Conservation (phyloP, 75 land plant species). For the Cryptomeria japonica region DNA sequence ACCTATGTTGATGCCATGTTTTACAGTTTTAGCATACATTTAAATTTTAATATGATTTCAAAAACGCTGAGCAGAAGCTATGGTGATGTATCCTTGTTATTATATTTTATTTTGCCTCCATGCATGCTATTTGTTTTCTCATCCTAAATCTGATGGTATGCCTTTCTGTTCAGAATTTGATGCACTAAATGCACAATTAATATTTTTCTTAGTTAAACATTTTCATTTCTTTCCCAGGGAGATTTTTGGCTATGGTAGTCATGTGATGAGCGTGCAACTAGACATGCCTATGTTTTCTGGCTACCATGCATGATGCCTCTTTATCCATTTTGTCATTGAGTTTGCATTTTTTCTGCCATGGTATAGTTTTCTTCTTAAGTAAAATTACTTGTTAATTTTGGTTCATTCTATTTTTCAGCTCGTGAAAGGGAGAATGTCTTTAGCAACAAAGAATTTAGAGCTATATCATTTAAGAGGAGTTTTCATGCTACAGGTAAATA, state of each 20-base stretch:
- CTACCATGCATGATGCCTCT: not conserved
- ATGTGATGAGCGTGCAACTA: not conserved
- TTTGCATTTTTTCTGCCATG: not conserved
- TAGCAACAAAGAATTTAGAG: not conserved
- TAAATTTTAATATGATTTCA: not conserved
- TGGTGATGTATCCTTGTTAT: not conserved
- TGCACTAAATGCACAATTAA: not conserved
- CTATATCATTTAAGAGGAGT: not conserved
- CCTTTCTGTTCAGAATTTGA: no score
- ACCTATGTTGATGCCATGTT: not conserved
- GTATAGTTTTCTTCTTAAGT: not conserved
- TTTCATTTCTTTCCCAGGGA: not conserved
- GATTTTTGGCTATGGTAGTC: not conserved
- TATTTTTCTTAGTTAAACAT: not conserved
- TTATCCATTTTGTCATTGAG: not conserved
- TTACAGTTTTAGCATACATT: not conserved
- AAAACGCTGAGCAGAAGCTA: not conserved
- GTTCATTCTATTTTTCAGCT: not conserved
- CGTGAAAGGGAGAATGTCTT: not conserved
- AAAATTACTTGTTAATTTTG: not conserved
- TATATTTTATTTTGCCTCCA: not conserved
- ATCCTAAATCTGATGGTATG: not conserved
- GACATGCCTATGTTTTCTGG: not conserved
- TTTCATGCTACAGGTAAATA: conserved; percentile 7
- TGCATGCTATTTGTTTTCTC: not conserved